Evolutionary conservation across 192 early-diverging fungal species (phyloP), one percentile per base, ranked within the genome.

Genomic region (Glomus cerebriforme): DNA sequence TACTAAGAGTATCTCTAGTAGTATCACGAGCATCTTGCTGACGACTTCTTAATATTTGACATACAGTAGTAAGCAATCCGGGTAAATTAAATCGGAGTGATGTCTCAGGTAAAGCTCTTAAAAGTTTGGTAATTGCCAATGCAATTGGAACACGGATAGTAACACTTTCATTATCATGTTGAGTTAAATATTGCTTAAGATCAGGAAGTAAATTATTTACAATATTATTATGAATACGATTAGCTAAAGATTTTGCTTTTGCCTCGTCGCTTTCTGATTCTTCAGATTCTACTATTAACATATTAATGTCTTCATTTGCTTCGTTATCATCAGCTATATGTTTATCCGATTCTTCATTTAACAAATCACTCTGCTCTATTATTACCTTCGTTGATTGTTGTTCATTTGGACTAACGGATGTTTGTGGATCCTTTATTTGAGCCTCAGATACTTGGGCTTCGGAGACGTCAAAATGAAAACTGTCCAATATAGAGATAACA

Each of bases 401-500:
- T 1, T 43, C 39, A 43, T 54, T 19, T 54, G 3, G 15, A 54
- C 19, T 22, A 19, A 19, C 7, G 10, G 43, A 8, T 37, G 75
- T 58, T 85, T 82, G 32, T 22, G 54, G 29, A 64, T 73, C 24
- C 79, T 59, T 80, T 73, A 49, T 47, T 75, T n/a, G 78, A 76
- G 32, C 65, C 65, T 15, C 69, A 72, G 7, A 81, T 62, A 77
- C 80, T 67, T 90, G 80, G 17, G 92, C 86, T 32, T 86, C 75
- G 35, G 90, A 86, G 43, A 96, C 81, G 72, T 96, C 91, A 86
- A 97, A 99, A 83, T 98, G 95, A 89, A 99, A 98, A 59, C 85
- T 88, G 70, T 98, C 96, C 75, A 99, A 78, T 35, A 99, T 85
- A 7, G 90, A 84, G 73, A 95, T 91, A 12, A 97, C 86, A 9